A percentile compares a stretch with the other conserved stretches of the same genome.
These are phyloP conservation scores for Casuarina equisetifolia DNA, from an alignment of 306 rosid species.

Conservation along the genomic window DNA sequence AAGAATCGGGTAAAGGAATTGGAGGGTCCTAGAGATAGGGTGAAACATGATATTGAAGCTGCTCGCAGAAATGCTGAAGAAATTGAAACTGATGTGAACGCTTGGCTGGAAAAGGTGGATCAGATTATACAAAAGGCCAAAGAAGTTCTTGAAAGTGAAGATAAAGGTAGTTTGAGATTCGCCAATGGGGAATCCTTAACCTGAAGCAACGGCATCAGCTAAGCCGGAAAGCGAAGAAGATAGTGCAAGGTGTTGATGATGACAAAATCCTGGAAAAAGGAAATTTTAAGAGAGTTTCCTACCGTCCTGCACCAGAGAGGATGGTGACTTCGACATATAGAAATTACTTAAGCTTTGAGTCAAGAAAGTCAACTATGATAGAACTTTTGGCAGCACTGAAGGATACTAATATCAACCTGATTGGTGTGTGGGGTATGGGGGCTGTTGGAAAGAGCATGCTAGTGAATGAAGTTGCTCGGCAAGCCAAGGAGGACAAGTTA, in stretches of 20 bases:
- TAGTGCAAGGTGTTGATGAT: not conserved
- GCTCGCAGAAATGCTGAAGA: not conserved
- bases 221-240: constrained; percentile 20
- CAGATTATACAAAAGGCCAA: not conserved
- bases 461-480: not conserved
- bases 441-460: not conserved
- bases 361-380: not conserved
- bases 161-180: no score
- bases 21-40: not conserved
- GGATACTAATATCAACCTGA: not conserved
- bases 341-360: not conserved
- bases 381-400: not conserved
- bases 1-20: not conserved
- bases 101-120: not conserved
- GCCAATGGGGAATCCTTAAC: constrained; percentile 7
- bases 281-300: not conserved
- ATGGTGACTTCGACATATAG: fast-evolving
- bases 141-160: not conserved
- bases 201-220: not conserved
- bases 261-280: not conserved
- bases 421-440: not conserved
- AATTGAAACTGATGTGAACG: not conserved
- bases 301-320: not conserved
- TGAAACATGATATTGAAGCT: not conserved
- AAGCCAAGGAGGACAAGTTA: not conserved